Evolutionary conservation across 768 basidiomycete genomes (phyloP).

Genomic region (Terana coerulea): DNA sequence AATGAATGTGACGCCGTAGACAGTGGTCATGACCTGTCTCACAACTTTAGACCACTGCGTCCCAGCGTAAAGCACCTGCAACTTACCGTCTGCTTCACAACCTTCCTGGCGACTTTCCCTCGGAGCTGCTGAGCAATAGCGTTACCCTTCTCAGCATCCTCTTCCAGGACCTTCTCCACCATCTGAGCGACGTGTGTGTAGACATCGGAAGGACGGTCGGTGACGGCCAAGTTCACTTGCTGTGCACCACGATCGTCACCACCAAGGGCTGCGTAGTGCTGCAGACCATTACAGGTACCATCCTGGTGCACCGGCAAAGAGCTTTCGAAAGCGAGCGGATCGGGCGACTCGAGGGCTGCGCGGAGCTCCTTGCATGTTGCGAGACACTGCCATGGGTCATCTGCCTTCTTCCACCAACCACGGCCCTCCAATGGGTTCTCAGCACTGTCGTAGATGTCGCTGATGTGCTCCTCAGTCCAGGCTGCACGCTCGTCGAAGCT

Average conservation of each 20-base stretch:
- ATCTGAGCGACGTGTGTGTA: constrained; percentile 88
- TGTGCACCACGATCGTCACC: constrained; percentile 85
- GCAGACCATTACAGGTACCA: constrained; percentile 96
- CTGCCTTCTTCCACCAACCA: constrained; percentile 87
- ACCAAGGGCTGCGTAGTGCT: constrained; percentile 97
- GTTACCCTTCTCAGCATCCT: constrained; percentile 46
- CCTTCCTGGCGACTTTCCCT: constrained; percentile 85
- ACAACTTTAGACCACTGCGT: neutral
- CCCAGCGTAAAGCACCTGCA: no score
- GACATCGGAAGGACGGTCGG: constrained; percentile 89
- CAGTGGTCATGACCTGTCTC: constrained; percentile 91
- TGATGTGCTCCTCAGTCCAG: constrained; percentile 69
- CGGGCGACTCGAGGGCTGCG: constrained; percentile 68
- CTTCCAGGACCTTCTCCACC: constrained; percentile 65
- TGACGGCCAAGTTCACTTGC: constrained; percentile 87
- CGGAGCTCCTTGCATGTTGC: constrained; percentile 90
- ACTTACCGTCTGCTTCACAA: constrained; percentile 94
- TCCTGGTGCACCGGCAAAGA: constrained; percentile 94
- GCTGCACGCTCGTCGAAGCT: constrained; percentile 88
- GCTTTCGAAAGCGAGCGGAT: constrained; percentile 55
- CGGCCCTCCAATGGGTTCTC: constrained; percentile 74
- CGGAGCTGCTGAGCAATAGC: constrained; percentile 55
- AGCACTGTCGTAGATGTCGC: constrained; percentile 80
- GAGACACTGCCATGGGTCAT: constrained; percentile 98
- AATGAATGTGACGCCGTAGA: constrained; percentile 95